Evolutionary conservation across 2,329 filamentous ascomycete species (phyloP).

Genomic region (Plenodomus lindquistii): DNA sequence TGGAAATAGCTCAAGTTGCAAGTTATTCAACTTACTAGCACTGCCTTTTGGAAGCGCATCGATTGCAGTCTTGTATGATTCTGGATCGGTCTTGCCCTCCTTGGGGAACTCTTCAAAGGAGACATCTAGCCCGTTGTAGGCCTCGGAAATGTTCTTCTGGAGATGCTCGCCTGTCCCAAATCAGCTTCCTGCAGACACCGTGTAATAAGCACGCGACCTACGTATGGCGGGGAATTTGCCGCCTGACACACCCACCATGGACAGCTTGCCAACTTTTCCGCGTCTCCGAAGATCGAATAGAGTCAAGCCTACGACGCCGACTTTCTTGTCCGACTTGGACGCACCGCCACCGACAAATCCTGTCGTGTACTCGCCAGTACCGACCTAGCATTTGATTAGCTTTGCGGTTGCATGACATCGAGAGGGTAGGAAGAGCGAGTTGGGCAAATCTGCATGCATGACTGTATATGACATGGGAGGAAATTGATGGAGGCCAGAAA

Average conservation of each 20-base stretch:
- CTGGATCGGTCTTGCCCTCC: constrained; percentile 72
- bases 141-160: constrained; percentile 81
- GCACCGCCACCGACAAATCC: constrained; percentile 85
- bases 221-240: constrained; percentile 90
- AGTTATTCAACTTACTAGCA: constrained; percentile 57
- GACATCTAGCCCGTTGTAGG: constrained; percentile 87
- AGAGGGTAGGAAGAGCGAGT: background rate
- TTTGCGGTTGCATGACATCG: background rate
- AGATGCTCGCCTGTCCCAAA: constrained; percentile 71
- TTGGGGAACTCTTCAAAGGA: constrained; percentile 81
- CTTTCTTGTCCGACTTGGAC: constrained; percentile 91
- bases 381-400: constrained; percentile 57
- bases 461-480: constrained; percentile 12
- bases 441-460: constrained; percentile 3
- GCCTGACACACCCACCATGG: constrained; percentile 89
- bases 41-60: constrained; percentile 79
- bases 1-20: background rate
- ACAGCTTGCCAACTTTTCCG: constrained; percentile 82
- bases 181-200: constrained; percentile 17
- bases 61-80: constrained; percentile 87
- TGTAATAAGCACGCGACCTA: constrained; percentile 48
- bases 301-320: constrained; percentile 88
- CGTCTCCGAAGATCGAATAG: constrained; percentile 85
- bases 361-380: constrained; percentile 95
- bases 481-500: constrained; percentile 8